Base-by-base conservation (phyloP, 352 stramenopile genomes). In the Globisporangium canariense region DNA sequence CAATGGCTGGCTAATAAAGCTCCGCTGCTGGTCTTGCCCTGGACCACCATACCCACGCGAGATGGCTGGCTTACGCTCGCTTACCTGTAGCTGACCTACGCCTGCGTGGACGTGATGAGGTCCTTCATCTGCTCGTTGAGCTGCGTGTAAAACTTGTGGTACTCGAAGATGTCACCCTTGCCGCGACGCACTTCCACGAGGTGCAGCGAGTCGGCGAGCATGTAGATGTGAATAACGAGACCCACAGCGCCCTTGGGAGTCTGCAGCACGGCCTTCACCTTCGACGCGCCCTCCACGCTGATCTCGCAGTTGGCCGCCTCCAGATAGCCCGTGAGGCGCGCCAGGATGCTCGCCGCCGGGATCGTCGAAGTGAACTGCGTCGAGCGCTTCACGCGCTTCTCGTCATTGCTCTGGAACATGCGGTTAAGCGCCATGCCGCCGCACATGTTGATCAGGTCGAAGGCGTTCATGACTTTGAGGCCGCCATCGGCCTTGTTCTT, bases 401-500 rank as follows among this genome's bases (percentile, higher is more conserved):
- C 85, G 52, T 95, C 87, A 60, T 90, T 89, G 72, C 74, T 90
- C 66, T 93, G 84, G 74, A 96, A 93, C 84, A 96, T 94, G 59
- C 83, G 83, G 71, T 96, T 96, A n/a, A 97, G 74, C 28, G 87
- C 88, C 76, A 94, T 93, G 53, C 90, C 90, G 34, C 87, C 91
- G 76, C 89, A 97, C 84, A 96, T 94, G 74, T 95, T 97, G 79
- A 97, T 95, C 63, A 97, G 66, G 49, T 97, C 90, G 59, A 97
- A 97, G 30, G 90, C 89, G 67, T 97, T 97, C 83, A 97, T 88
- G 60, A 93, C 79, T 71, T 96, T 96, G 34, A 89, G 72, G 1
- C 79, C 81, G 16, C 71, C 72, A 55, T 88, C 80, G 14, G 66
- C 70, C 65, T 89, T 90, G 62, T 68, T 75, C 75, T 92, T 91